A percentile compares a stretch with the other conserved stretches of the same genome.
phyloP scores from a whole-genome alignment of 2,329 filamentous ascomycete species.

The Didymella exigua region DNA sequence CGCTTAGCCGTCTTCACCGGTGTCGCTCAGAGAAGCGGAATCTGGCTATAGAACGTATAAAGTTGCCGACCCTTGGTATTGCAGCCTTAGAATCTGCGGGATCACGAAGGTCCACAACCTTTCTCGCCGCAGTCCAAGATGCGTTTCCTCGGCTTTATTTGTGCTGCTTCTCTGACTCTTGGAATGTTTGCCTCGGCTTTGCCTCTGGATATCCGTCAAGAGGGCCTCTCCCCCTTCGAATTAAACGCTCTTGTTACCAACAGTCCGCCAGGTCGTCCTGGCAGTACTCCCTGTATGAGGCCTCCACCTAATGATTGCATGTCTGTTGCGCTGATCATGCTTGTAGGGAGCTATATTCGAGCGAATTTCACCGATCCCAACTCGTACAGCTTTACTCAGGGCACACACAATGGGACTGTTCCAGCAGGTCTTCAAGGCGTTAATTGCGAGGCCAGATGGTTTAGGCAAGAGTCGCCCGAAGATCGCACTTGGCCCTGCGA shows the following conservation, averaged over 20 bases:
- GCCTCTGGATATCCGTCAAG: constrained; percentile 20
- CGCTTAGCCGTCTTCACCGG: too few species aligned
- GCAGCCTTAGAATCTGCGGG: too few species aligned
- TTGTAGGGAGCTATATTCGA: constrained; percentile 29
- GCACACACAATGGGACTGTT: constrained; percentile 16
- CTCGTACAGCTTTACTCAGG: constrained; percentile 19
- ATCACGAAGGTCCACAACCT: too few species aligned
- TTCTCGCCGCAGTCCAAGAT: too few species aligned
- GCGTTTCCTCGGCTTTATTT: too few species aligned
- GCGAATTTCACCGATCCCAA: constrained; percentile 39
- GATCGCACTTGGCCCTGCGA: constrained; percentile 37
- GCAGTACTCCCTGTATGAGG: constrained; percentile 1
- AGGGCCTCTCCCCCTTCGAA: constrained; percentile 27
- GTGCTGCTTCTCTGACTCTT: too few species aligned
- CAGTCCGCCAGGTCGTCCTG: neutral
- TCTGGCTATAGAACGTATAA: too few species aligned
- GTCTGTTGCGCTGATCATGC: neutral
- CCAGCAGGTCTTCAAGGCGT: constrained; percentile 26
- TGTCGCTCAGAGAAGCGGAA: too few species aligned
- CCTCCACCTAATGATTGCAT: too few species aligned
- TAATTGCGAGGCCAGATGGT: constrained; percentile 37
- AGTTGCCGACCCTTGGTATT: too few species aligned
- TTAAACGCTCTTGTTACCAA: constrained; percentile 18
- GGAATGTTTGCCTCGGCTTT: constrained; percentile 13
- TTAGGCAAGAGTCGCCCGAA: constrained; percentile 22